Conservation (phyloP, 2,329 filamentous ascomycete species). For the Onygenales sp. region DNA sequence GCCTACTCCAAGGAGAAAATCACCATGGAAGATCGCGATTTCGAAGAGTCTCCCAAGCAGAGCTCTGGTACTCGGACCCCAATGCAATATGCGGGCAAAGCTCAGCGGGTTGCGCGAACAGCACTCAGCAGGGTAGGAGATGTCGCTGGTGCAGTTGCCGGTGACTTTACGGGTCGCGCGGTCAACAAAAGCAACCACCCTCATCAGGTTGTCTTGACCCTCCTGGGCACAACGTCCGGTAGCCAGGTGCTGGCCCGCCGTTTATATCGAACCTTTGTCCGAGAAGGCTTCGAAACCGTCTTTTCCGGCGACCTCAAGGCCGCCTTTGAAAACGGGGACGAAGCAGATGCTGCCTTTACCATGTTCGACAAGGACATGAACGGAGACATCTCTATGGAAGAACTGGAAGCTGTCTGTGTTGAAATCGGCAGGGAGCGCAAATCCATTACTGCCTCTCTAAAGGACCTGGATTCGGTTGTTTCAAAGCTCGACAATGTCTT, state of each 20-base stretch:
- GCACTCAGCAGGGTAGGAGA: conserved; percentile 74
- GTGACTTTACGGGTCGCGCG: conserved; percentile 76
- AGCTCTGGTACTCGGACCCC: conserved; percentile 62
- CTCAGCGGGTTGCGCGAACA: conserved; percentile 63
- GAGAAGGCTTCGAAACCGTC: conserved; percentile 66
- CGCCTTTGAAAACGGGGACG: conserved; percentile 73
- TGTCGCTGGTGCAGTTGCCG: conserved; percentile 74
- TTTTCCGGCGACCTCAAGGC: conserved; percentile 65
- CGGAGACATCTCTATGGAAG: conserved; percentile 90
- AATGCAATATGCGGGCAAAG: conserved; percentile 57
- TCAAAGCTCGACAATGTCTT: conserved; percentile 83
- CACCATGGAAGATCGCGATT: conserved; percentile 64
- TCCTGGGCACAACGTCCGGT: conserved; percentile 62
- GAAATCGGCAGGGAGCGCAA: conserved; percentile 93
- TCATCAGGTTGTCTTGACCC: conserved; percentile 69
- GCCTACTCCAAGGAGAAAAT: conserved; percentile 56
- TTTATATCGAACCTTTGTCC: conserved; percentile 75
- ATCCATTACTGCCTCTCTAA: conserved; percentile 86
- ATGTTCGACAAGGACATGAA: conserved; percentile 98
- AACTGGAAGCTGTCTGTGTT: conserved; percentile 84
- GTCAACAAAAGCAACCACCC: conserved; percentile 64
- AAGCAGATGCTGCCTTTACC: conserved; percentile 76
- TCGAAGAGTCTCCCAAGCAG: conserved; percentile 51
- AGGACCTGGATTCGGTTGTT: conserved; percentile 90
- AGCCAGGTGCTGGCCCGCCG: conserved; percentile 79